Conservation (phyloP, 2,329 filamentous ascomycete species). For the Neopestalotiopsis clavispora region DNA sequence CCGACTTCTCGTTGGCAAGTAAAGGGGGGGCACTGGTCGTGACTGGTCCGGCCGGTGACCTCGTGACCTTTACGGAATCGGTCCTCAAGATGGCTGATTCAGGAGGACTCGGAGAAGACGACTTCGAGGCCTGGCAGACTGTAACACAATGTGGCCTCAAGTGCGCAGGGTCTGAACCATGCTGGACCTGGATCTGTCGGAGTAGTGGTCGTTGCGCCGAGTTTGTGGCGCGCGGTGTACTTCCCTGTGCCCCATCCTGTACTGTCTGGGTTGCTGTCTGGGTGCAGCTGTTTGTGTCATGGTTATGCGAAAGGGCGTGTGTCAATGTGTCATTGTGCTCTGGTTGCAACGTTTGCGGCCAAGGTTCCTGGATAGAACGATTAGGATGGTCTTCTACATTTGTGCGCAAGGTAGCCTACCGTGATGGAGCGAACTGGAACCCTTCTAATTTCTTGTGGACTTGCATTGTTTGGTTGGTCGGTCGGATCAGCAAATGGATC, state of each 20-base stretch:
- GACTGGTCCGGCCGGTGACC: neutral
- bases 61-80: neutral
- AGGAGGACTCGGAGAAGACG: too few species aligned
- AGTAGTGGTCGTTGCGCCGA: neutral
- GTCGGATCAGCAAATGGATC: neutral
- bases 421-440: neutral
- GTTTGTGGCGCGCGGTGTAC: neutral
- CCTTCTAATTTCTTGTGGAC: neutral
- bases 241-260: neutral
- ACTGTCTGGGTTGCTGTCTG: neutral
- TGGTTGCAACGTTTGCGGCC: neutral
- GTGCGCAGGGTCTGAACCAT: neutral
- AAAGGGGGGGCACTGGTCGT: slow-evolving; percentile 17
- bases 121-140: neutral
- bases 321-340: neutral
- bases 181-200: neutral
- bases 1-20: slow-evolving; percentile 22
- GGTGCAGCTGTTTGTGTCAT: neutral
- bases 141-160: neutral
- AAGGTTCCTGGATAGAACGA: neutral
- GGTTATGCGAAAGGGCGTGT: neutral
- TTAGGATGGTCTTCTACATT: neutral
- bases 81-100: neutral
- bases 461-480: neutral
- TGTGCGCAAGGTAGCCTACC: neutral